Base-by-base conservation (phyloP, 306 rosid genomes). In the Ammopiptanthus mongolicus region DNA sequence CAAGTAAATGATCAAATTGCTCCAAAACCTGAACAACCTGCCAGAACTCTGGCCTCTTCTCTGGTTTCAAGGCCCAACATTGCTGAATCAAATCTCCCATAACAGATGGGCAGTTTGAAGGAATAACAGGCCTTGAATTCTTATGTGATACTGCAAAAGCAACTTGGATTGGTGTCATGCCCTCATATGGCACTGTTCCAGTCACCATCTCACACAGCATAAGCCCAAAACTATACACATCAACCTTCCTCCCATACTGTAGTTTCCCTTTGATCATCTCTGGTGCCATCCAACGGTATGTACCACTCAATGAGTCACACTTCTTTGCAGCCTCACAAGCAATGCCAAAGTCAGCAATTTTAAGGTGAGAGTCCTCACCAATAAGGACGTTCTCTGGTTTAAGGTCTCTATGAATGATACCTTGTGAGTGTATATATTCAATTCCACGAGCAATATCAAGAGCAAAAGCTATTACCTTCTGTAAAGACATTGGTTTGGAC, bases 211-310 rank as follows among this genome's bases (percentile, higher is more conserved):
- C 96, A 93, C 96, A 90, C 61, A 90, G 57, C 71, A 90, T 80
- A 2, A 90, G 88, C 36, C 92, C 96, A 55, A 88, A 90, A 69
- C 96, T 86, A 78, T 90, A 88, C 31, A 90, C 96, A 18, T 90
- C 96, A 2, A 88, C 96, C 66, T 85, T 90, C 59, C 87, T 82
- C 33, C 91, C 85, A 5, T 86, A 90, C 6, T 84, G 71, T n/a
- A n/a, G n/a, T 68, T 88, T 88, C 50, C 81, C 89, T 77, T 83
- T 88, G 80, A 90, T 90, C 96, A 90, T 86, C 86, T 90, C 96
- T 0, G 96, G 96, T 48, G 96, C 96, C 96, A 90, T 90, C 96
- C 96, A 90, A 9, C 96, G 83, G 15, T 84, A 90, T 1, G 96
- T 90, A n/a, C 96, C 92, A 4, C 89, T 83, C 80, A 88, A 74